Percentiles rank a stretch among this genome's conserved stretches.
Evolutionary conservation across 495 filamentous ascomycete genomes (phyloP).

Genomic region (Penicillium steckii): DNA sequence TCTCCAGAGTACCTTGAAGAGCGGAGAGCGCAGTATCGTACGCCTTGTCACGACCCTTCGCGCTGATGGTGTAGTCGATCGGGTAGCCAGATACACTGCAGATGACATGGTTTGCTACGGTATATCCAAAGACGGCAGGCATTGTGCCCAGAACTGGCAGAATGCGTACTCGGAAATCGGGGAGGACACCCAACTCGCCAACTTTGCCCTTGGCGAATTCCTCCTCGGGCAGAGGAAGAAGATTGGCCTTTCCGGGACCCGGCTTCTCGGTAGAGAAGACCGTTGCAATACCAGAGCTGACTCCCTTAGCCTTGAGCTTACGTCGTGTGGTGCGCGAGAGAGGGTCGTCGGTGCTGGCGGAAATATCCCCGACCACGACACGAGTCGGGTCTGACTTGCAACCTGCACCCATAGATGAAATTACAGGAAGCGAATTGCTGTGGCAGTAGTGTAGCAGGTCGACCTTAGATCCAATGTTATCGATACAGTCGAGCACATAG

Average conservation of each 20-base stretch:
- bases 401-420: slow-evolving; percentile 95
- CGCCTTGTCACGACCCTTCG: slow-evolving; percentile 84
- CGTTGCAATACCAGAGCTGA: slow-evolving; percentile 82
- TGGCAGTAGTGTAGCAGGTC: slow-evolving; percentile 86
- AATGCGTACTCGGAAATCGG: slow-evolving; percentile 91
- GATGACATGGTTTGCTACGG: slow-evolving; percentile 87
- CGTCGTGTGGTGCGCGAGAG: slow-evolving; percentile 82
- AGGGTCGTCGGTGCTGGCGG: slow-evolving; percentile 82
- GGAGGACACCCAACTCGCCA: slow-evolving; percentile 80
- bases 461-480: slow-evolving; percentile 97
- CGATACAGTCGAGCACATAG: slow-evolving; percentile 94
- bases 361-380: slow-evolving; percentile 92
- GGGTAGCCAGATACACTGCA: slow-evolving; percentile 85
- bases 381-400: slow-evolving; percentile 96
- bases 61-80: slow-evolving; percentile 68
- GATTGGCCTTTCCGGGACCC: slow-evolving; percentile 84
- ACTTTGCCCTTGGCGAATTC: slow-evolving; percentile 88
- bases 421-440: slow-evolving; percentile 68
- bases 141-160: slow-evolving; percentile 94
- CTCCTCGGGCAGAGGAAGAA: slow-evolving; percentile 83
- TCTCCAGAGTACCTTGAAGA: slow-evolving; percentile 75
- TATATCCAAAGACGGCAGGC: slow-evolving; percentile 93
- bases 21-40: slow-evolving; percentile 76
- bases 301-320: slow-evolving; percentile 71
- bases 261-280: slow-evolving; percentile 93